Evolutionary conservation across 1,284 basidiomycete species (phyloP).

Genomic region (Termitomyces sp.): DNA sequence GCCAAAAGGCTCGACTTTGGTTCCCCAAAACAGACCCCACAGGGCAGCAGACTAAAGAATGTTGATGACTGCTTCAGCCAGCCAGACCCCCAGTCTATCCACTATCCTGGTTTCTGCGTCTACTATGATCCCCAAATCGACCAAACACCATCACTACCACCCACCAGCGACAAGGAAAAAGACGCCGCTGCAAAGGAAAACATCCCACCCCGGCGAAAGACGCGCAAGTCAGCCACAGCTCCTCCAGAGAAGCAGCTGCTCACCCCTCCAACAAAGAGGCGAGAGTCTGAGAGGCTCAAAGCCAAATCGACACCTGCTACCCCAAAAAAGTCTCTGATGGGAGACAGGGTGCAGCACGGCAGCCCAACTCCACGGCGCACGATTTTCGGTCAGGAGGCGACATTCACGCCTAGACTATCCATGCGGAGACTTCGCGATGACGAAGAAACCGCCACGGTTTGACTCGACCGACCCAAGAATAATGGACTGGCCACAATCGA

Average conservation of each 20-base stretch:
- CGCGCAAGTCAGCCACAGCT: conserved; percentile 32
- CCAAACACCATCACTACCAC: background rate
- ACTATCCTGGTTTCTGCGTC: conserved; percentile 70
- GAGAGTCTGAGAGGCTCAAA: conserved; percentile 20
- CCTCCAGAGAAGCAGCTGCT: conserved; percentile 13
- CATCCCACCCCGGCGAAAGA: conserved; percentile 34
- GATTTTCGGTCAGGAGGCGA: conserved; percentile 11
- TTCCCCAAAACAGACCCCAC: conserved; percentile 24
- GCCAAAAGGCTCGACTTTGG: conserved; percentile 51
- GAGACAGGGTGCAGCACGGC: conserved; percentile 6
- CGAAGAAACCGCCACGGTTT: conserved; percentile 14
- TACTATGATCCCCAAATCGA: conserved; percentile 44
- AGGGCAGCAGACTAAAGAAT: conserved; percentile 15
- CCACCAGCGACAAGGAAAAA: conserved; percentile 16
- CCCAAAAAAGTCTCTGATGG: conserved; percentile 17
- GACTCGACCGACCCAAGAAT: background rate
- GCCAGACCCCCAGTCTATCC: conserved; percentile 53
- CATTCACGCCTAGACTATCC: conserved; percentile 19
- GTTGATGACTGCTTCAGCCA: conserved; percentile 21
- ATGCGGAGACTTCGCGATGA: conserved; percentile 24
- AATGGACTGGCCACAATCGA: background rate
- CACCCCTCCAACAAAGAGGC: conserved; percentile 17
- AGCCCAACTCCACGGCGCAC: conserved; percentile 25
- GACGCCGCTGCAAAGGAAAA: conserved; percentile 52
- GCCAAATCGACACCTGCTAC: conserved; percentile 25